Evolutionary conservation across 176 grass and related monocot genomes (phyloP).

Genomic region (Oryza officinalis): DNA sequence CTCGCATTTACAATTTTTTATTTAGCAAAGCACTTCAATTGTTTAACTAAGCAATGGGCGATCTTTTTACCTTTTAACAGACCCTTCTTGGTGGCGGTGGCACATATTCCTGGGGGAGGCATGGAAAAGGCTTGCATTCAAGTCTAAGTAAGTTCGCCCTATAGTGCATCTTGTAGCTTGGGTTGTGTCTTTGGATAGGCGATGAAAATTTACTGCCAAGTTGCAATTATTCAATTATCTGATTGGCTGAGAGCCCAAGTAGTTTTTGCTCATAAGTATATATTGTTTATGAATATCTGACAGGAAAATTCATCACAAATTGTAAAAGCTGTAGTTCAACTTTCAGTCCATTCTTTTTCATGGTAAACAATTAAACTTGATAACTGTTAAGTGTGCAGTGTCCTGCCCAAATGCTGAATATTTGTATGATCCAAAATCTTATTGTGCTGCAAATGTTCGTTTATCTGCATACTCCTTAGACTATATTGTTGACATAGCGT

Average conservation of each 20-base stretch:
- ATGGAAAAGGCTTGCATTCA: constrained; percentile 84
- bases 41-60: constrained; percentile 7
- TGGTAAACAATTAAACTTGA: constrained; percentile 12
- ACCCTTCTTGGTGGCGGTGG: constrained; percentile 90
- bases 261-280: constrained; percentile 1
- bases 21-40: background rate
- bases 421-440: constrained; percentile 20
- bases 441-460: constrained; percentile 1
- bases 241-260: constrained; percentile 6
- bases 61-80: constrained; percentile 38
- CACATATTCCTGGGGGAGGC: constrained; percentile 72
- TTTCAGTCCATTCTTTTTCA: background rate
- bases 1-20: constrained; percentile 10
- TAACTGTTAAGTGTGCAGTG: background rate
- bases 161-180: background rate
- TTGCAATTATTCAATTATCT: constrained; percentile 1
- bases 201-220: background rate
- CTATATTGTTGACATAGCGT: background rate
- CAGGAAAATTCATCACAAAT: constrained; percentile 6
- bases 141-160: constrained; percentile 55
- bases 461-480: constrained; percentile 15
- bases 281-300: constrained; percentile 21
- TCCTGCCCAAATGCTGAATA: background rate
- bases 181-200: background rate
- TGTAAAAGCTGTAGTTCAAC: background rate